Base-by-base conservation (phyloP, 495 filamentous ascomycete species). In the Entonaema liquescens region DNA sequence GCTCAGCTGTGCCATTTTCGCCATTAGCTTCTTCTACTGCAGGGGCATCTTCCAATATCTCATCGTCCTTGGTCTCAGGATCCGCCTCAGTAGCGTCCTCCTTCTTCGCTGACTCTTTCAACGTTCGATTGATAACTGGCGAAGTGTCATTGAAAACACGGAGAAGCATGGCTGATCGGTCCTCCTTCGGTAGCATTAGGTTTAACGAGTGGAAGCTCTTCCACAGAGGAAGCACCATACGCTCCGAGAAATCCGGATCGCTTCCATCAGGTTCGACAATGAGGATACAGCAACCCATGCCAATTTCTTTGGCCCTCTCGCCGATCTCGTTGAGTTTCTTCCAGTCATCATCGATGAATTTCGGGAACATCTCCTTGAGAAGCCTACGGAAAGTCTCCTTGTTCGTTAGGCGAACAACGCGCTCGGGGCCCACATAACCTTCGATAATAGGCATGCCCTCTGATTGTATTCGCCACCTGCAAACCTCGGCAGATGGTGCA, bases 101-200 rank as follows among this genome's bases (percentile, higher is more conserved):
- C 21, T 71, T 65, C 52, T 78, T 75, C 3, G 59, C 67, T 49
- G 81, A 74, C 52, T 80, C 81, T 77, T 87, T 85, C 26, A 85
- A 76, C 35, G 79, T 70, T 79, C 78, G 80, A 67, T 89, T 89
- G 42, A 89, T 84, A 57, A 98, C 81, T 2, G 91, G 92, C 2
- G 89, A 89, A 23, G 87, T 86, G 65, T 98, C 94, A 73, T 97
- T 94, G 82, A 89, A 99, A 36, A 99, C 84, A 35, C 95, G 88
- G 61, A 97, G 84, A 72, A 98, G 83, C 92, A 98, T 95, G 7
- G 95, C 95, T 35, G 88, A 90, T 31, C 95, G 88, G 53, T 99
- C 95, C 75, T 99, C 95, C 82, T 98, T 99, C 56, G 93, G 93
- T 70, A 98, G 82, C 95, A 99, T 99, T 42, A 99, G 87, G 78